Evolutionary conservation across 2,329 filamentous ascomycete genomes (phyloP).

Genomic region (Blumeriella jaapii): DNA sequence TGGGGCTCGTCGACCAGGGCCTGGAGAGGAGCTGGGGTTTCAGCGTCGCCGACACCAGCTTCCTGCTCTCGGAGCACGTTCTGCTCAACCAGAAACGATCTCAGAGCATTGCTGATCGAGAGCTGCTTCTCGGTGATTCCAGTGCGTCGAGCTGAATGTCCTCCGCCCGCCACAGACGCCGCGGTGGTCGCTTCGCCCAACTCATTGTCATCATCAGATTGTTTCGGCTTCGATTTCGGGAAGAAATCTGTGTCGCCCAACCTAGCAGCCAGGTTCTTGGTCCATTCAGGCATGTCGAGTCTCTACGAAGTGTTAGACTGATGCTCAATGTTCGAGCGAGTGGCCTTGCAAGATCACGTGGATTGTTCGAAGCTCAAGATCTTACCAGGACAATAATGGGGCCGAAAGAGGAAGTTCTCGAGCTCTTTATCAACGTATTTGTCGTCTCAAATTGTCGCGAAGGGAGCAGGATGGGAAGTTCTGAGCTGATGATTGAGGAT

Average conservation of each 20-base stretch:
- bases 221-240: constrained; percentile 4
- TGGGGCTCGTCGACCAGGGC: constrained; percentile 45
- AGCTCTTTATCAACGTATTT: too few species aligned
- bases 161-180: constrained; percentile 13
- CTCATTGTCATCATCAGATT: constrained; percentile 6
- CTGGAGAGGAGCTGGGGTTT: constrained; percentile 35
- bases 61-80: constrained; percentile 38
- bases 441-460: too few species aligned
- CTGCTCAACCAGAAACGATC: constrained; percentile 42
- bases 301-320: background rate
- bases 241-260: constrained; percentile 3
- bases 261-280: constrained; percentile 3
- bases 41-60: constrained; percentile 33
- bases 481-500: too few species aligned
- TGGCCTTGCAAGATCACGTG: background rate
- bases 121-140: constrained; percentile 40
- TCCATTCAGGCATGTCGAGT: constrained; percentile 3
- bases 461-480: background rate
- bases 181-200: constrained; percentile 6
- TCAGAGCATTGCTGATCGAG: constrained; percentile 46
- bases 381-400: too few species aligned
- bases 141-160: constrained; percentile 23
- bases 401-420: too few species aligned
- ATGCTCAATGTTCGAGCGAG: background rate
- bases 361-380: too few species aligned